Evolutionary conservation across 805 yeast species (phyloP).

Genomic region (Hanseniaspora pseudoguilliermondii): DNA sequence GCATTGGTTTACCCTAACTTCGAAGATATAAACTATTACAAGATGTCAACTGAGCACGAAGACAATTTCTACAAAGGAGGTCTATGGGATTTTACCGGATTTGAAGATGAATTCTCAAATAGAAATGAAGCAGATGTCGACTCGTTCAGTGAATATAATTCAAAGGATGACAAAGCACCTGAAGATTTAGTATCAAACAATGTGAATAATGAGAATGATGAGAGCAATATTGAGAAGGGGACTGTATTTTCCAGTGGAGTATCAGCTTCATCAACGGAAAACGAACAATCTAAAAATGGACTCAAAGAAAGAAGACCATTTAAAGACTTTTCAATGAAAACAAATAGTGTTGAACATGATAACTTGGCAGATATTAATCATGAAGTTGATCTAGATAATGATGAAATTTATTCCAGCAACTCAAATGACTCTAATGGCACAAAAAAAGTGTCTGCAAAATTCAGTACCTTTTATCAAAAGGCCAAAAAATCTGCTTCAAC

Average conservation of each 20-base stretch:
- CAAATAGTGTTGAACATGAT: not conserved
- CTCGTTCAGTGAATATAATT: not conserved
- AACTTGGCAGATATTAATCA: not conserved
- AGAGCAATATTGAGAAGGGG: not conserved
- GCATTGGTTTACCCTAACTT: conserved; percentile 73
- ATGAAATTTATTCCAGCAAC: not conserved
- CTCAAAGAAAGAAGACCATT: conserved; percentile 9
- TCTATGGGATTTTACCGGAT: conserved; percentile 46
- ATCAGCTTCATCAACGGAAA: not conserved
- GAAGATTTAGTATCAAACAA: not conserved
- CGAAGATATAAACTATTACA: conserved; percentile 72
- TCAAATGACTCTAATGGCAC: conserved; percentile 24
- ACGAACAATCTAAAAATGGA: not conserved
- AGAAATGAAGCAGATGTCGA: not conserved
- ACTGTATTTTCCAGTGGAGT: not conserved
- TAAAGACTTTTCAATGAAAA: not conserved
- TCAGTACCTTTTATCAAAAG: conserved; percentile 59
- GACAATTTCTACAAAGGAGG: conserved; percentile 81
- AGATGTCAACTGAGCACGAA: conserved; percentile 31
- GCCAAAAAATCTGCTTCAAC: conserved; percentile 25
- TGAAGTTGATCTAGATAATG: not conserved
- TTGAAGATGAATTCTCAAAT: not conserved
- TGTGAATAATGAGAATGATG: not conserved
- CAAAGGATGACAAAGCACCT: conserved; percentile 16
- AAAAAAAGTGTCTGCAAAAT: conserved; percentile 35